Conservation (phyloP, 495 filamentous ascomycete species). For the Aspergillus ostianus region DNA sequence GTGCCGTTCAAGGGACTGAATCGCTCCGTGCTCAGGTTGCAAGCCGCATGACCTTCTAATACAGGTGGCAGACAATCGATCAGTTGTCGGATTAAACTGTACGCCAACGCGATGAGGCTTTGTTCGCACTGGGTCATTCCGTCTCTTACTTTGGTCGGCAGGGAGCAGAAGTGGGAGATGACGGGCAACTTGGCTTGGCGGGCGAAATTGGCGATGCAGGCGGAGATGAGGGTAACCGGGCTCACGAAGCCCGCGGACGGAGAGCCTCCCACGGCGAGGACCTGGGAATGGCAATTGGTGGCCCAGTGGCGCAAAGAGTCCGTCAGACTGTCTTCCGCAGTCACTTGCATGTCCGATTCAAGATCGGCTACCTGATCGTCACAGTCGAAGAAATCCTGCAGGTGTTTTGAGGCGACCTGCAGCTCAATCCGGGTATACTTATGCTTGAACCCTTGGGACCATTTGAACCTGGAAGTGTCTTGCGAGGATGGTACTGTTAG, state of each 20-base stretch:
- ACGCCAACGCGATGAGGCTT: slow-evolving; percentile 43
- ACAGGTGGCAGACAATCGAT: slow-evolving; percentile 45
- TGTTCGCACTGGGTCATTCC: slow-evolving; percentile 33
- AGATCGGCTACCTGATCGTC: slow-evolving; percentile 38
- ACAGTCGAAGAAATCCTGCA: slow-evolving; percentile 43
- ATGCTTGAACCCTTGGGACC: slow-evolving; percentile 35
- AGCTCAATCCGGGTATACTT: slow-evolving; percentile 41
- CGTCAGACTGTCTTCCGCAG: slow-evolving; percentile 34
- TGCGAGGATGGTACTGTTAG: slow-evolving; percentile 14
- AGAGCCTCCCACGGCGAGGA: slow-evolving; percentile 39
- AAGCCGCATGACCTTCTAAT: slow-evolving; percentile 36
- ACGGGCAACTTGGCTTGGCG: slow-evolving; percentile 37
- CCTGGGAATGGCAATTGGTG: slow-evolving; percentile 35
- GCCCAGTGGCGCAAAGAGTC: slow-evolving; percentile 40
- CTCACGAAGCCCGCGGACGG: slow-evolving; percentile 26
- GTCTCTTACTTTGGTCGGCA: slow-evolving; percentile 24
- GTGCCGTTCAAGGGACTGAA: slow-evolving; percentile 41
- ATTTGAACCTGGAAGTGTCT: slow-evolving; percentile 34
- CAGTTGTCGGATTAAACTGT: slow-evolving; percentile 50
- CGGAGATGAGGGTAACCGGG: slow-evolving; percentile 39
- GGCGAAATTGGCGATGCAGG: slow-evolving; percentile 37
- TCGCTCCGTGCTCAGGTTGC: slow-evolving; percentile 39
- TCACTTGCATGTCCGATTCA: slow-evolving; percentile 31
- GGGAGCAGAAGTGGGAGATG: slow-evolving; percentile 44
- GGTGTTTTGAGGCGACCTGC: slow-evolving; percentile 41